Evolutionary conservation across 352 stramenopile genomes (phyloP), one percentile per base, ranked within the genome.

Genomic region (Phytophthora pisi): DNA sequence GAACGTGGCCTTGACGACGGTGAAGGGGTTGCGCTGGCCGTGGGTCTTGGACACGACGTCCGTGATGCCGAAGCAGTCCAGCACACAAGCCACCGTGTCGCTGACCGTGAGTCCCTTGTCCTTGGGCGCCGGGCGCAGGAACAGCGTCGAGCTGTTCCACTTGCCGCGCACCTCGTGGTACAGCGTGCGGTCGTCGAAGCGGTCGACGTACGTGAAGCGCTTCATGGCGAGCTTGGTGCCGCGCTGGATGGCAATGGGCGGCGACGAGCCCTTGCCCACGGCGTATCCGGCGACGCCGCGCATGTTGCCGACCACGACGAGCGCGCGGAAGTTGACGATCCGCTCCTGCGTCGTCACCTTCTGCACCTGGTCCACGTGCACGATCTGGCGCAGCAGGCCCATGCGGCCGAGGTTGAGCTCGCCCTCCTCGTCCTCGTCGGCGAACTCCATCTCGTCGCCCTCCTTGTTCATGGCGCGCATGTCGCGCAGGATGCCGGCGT

Each of bases 201-300:
- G 90, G 78, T 99, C 95, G 38, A 98, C 86, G 81, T 97, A 98
- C 64, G 96, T 97, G 54, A 98, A 96, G 68, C 97, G 96, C 66
- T 96, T 94, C 69, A 97, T 96, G 62, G 91, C 94, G 53, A 95
- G 86, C 63, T 95, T 91, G 51, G 77, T 95, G 53, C 93, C 96
- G 51, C 93, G 87, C 46, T 92, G 65, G 23, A 98, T 92, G 34
- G 96, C 95, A 36, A 98, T 87, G 8, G 91, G 83, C 7, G 92
- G 84, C 18, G 87, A 95, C 54, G 87, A 81, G 18, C 85, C 91
- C 70, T 98, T 98, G 43, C 93, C 95, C 28, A 98, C 84, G 10
- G 94, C 95, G 81, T 98, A 98, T 10, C 95, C 96, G 9, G 86
- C 95, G 69, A 88, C 93, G 34, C 96, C 96, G 57, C 95, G 92